Evolutionary conservation across 768 basidiomycete genomes (phyloP).

Genomic region (Suillus clintonianus): DNA sequence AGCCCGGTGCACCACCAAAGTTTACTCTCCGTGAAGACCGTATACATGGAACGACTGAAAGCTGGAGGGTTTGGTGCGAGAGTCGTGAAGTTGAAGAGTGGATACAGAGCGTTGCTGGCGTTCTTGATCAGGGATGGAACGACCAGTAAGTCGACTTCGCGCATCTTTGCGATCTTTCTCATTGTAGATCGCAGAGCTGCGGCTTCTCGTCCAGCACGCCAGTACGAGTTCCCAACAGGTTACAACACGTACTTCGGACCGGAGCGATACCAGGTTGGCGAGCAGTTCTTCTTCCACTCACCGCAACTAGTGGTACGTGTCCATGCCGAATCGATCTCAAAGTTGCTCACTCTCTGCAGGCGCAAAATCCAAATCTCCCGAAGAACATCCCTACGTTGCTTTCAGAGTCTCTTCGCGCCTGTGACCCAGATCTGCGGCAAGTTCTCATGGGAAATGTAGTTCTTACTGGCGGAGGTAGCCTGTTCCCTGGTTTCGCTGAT

Average conservation of each 20-base stretch:
- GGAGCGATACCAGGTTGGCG: conserved; percentile 83
- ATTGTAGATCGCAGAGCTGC: conserved; percentile 48
- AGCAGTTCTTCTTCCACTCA: conserved; percentile 84
- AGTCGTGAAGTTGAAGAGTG: conserved; percentile 87
- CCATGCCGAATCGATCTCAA: conserved; percentile 1
- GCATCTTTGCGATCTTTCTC: neutral
- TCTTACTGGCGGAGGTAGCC: conserved; percentile 90
- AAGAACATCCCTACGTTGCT: conserved; percentile 79
- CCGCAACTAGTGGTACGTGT: conserved; percentile 50
- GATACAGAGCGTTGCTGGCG: conserved; percentile 85
- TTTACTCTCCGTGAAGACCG: conserved; percentile 79
- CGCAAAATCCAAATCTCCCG: conserved; percentile 66
- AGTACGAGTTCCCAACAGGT: conserved; percentile 96
- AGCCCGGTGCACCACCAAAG: conserved; percentile 61
- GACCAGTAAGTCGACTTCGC: conserved; percentile 61
- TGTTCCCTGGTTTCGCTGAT: conserved; percentile 85
- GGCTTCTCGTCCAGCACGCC: conserved; percentile 54
- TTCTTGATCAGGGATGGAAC: conserved; percentile 87
- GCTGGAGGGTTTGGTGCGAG: conserved; percentile 83
- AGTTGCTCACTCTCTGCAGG: conserved; percentile 28
- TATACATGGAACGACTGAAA: conserved; percentile 67
- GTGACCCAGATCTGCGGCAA: conserved; percentile 90
- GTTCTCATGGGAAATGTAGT: conserved; percentile 92
- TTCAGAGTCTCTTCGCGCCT: conserved; percentile 73
- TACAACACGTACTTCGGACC: conserved; percentile 81